Evolutionary conservation across 495 filamentous ascomycete genomes (phyloP).

Genomic region (Recurvomyces mirabilis): DNA sequence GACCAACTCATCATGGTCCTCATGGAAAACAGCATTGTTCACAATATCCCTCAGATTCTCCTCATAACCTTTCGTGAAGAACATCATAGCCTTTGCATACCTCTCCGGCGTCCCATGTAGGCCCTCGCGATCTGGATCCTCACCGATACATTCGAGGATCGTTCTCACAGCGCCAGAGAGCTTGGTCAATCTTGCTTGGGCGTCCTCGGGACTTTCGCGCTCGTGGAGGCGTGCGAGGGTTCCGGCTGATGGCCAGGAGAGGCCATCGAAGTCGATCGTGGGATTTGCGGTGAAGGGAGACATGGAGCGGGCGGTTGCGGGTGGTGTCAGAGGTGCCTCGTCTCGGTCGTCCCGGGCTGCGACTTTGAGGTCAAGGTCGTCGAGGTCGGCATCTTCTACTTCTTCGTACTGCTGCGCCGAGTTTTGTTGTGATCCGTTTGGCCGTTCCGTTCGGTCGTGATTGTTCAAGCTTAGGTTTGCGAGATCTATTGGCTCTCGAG

Average conservation of each 20-base stretch:
- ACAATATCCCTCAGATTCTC: constrained; percentile 89
- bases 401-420: constrained; percentile 16
- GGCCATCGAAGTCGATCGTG: constrained; percentile 63
- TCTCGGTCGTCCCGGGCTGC: constrained; percentile 61
- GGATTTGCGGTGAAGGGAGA: constrained; percentile 52
- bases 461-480: constrained; percentile 10
- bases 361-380: constrained; percentile 12
- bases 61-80: constrained; percentile 98
- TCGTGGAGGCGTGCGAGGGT: constrained; percentile 16
- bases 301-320: constrained; percentile 38
- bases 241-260: constrained; percentile 46
- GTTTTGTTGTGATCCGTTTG: not conserved
- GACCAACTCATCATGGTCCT: constrained; percentile 92
- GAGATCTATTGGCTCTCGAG: constrained; percentile 14
- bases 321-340: constrained; percentile 43
- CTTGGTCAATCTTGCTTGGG: constrained; percentile 57
- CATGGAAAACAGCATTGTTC: constrained; percentile 90
- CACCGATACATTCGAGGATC: constrained; percentile 89
- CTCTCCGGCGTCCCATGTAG: constrained; percentile 75
- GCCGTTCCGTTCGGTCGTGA: constrained; percentile 2
- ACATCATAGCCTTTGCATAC: constrained; percentile 94
- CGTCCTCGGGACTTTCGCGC: constrained; percentile 45
- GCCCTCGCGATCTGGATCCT: constrained; percentile 88
- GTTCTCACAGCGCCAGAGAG: constrained; percentile 78
- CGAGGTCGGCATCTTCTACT: constrained; percentile 12